Evolutionary conservation across 805 yeast species (phyloP), one percentile per base, ranked within the genome.

Genomic region (Saccharomycopsis fermentans): DNA sequence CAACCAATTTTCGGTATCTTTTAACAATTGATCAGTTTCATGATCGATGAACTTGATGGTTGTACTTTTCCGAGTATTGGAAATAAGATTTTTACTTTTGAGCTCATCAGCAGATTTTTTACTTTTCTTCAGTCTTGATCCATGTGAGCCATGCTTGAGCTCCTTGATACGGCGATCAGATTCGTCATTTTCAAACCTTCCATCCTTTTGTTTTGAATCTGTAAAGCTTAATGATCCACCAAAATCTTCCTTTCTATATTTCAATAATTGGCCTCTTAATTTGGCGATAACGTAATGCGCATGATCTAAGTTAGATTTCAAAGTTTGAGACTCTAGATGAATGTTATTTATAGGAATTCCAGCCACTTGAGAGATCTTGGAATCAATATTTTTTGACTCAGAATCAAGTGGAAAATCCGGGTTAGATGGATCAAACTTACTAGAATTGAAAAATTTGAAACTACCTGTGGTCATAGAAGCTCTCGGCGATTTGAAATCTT

Each of bases 281-380:
- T 78, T 83, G n/a, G 81, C 71, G 54, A 87, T 82, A 1, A 82
- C 78, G 61, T 77, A 75, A 64, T 84, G 81, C 4, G 91, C 86
- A 69, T 79, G 87, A 17, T 76, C 74, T 63, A 88, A 74, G 26
- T 87, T 83, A 0, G 86, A 77, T 62, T 78, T 76, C 63, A 86
- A 70, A 0, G 90, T 83, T 65, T 87, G 91, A 2, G 80, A 72
- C 65, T 86, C 89, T 50, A 86, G 70, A 12, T 74, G 77, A 1
- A 75, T 69, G 59, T 77, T 75, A 34, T 73, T 71, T 1, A 75
- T 71, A 50, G 79, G 76, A 1, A 69, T 61, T 21, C 68, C 66
- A 55, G 70, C 70, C 6, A 69, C 67, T 16, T 75, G 75, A 0
- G 75, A 69, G 6, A 66, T 52, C 8, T 71, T 67, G 1, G 77